Evolutionary conservation across 768 basidiomycete genomes (phyloP).

Genomic region (Russula vinacea): DNA sequence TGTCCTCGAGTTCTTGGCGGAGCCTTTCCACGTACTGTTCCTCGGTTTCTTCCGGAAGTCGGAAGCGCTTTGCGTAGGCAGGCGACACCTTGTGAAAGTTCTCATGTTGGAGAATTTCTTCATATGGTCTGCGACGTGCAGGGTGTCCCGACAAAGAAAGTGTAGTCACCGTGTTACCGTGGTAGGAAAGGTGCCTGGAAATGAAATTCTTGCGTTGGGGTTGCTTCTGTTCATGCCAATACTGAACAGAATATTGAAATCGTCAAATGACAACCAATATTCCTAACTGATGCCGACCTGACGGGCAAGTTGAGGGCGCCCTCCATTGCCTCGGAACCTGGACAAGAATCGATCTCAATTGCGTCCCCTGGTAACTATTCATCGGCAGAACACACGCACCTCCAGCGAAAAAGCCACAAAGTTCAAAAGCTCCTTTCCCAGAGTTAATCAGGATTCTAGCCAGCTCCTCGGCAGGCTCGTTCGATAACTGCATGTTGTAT

Average conservation of each 20-base stretch:
- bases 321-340: conserved; percentile 90
- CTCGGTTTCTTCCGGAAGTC: conserved; percentile 63
- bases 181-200: conserved; percentile 72
- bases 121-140: conserved; percentile 64
- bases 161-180: conserved; percentile 77
- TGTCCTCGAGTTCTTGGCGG: conserved; percentile 77
- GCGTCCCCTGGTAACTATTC: too few species aligned
- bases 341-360: neutral
- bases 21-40: conserved; percentile 77
- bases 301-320: conserved; percentile 76
- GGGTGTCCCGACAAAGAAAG: conserved; percentile 68
- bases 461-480: conserved; percentile 75
- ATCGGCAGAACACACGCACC: conserved; percentile 42
- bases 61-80: conserved; percentile 80
- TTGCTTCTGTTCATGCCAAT: conserved; percentile 68
- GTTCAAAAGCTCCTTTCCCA: conserved; percentile 70
- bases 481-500: conserved; percentile 83
- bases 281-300: conserved; percentile 47
- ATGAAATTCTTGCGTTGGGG: conserved; percentile 74
- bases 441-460: conserved; percentile 62
- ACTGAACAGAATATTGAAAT: conserved; percentile 41
- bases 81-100: conserved; percentile 86
- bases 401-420: conserved; percentile 70
- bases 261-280: conserved; percentile 6
- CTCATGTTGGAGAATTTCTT: conserved; percentile 55